A percentile compares a stretch with the other conserved stretches of the same genome.
These are phyloP conservation scores for Hymenoscyphus occultus DNA, from an alignment of 2,329 filamentous ascomycete species.

Conservation along the genomic window DNA sequence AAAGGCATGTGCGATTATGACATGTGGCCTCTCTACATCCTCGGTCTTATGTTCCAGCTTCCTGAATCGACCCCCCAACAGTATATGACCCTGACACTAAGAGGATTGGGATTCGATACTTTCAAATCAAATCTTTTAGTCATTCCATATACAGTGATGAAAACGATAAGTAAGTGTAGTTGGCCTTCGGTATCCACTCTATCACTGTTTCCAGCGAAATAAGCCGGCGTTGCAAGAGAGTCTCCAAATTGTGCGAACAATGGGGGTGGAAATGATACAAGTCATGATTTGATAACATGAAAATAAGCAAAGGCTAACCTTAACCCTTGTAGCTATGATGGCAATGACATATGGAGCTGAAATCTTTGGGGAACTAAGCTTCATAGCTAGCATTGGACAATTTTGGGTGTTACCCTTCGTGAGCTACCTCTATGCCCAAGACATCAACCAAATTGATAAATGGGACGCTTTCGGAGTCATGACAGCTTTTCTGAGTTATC, in stretches of 20 bases:
- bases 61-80: slow-evolving; percentile 21
- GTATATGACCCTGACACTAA: slow-evolving; percentile 30
- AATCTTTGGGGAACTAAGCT: slow-evolving; percentile 38
- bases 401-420: slow-evolving; percentile 43
- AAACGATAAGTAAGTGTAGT: slow-evolving; percentile 15
- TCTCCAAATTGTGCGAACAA: too few species aligned
- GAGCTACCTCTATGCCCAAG: slow-evolving; percentile 25
- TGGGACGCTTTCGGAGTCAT: slow-evolving; percentile 20
- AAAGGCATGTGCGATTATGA: slow-evolving; percentile 49
- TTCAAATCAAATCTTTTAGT: slow-evolving; percentile 47
- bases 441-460: slow-evolving; percentile 21
- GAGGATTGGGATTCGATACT: slow-evolving; percentile 32
- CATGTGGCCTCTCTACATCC: slow-evolving; percentile 49
- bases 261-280: too few species aligned
- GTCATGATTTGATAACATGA: too few species aligned
- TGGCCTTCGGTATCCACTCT: neutral
- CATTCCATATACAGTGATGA: slow-evolving; percentile 45
- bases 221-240: too few species aligned
- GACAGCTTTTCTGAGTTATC: slow-evolving; percentile 14
- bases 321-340: slow-evolving; percentile 34
- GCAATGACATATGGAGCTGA: slow-evolving; percentile 47
- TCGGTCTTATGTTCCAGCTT: slow-evolving; percentile 36
- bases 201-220: too few species aligned
- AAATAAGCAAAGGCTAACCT: neutral
- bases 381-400: slow-evolving; percentile 35